Base-by-base conservation (phyloP, 148 eudicot genomes). In the Fagopyrum tataricum region DNA sequence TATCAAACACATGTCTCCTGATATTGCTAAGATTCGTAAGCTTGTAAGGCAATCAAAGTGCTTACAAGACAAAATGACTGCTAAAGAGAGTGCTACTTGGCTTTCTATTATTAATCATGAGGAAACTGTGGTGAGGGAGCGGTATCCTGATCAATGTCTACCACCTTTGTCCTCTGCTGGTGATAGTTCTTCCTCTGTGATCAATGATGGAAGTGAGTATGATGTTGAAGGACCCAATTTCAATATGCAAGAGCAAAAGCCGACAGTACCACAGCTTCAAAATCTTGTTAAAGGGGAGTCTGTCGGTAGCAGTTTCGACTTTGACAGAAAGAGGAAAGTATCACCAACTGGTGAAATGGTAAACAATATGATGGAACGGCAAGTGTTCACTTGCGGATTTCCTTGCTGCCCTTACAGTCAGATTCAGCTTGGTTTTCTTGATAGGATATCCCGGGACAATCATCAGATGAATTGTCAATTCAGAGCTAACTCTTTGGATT, bases 1-100 rank as follows among this genome's bases (percentile, higher is more conserved):
- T 26, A 89, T 89, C 73, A 89, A 83, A 78, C 93, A 89, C 58
- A 89, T 89, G 79, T 88, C 84, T 5, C 92, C 92, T 6, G 88
- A 88, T 74, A 76, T 88, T 58, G 87, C 84, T 4, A 89, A 89
- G 84, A 87, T 89, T 26, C 78, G 88, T 44, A 89, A 80, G 82
- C 90, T 87, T 39, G 90, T 87, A 17, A 83, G 87, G 81, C 90
- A 87, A 59, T 84, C 88, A 0, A 89, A 89, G 85, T 84, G 93
- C 76, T 83, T 89, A 79, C 93, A 89, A 76, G 93, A 89, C 69
- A 89, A 89, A 69, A 89, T 89, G 93, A 89, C 93, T 0, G 90
- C 93, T 6, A 89, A 86, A 76, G 93, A 89, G 83, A 89, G 93
- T 70, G 85, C 85, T 5, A 85, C 85, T 18, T 89, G 93, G 93